These are phyloP conservation scores for Artemisia princeps DNA, from an alignment of 140 eudicot genomes.

Conservation along the genomic window DNA sequence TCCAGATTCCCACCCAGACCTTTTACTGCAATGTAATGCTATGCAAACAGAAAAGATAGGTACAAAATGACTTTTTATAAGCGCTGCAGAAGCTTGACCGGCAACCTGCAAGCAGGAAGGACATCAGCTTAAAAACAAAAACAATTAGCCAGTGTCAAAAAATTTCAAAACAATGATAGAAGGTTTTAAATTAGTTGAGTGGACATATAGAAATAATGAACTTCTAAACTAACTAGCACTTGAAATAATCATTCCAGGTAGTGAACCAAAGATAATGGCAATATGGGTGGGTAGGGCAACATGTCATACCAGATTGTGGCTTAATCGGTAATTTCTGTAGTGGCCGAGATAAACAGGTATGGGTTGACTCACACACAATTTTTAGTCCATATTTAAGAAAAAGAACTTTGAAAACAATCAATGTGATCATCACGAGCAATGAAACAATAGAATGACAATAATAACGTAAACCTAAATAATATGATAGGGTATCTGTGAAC, in stretches of 20 bases:
- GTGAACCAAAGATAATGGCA: constrained; percentile 1
- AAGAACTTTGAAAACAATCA: too few species aligned
- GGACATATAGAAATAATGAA: neutral
- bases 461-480: neutral
- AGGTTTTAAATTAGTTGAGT: constrained; percentile 7
- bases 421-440: too few species aligned
- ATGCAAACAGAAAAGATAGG: constrained; percentile 79
- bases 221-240: too few species aligned
- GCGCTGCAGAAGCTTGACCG: constrained; percentile 48
- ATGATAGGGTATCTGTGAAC: neutral
- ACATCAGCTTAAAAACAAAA: constrained; percentile 11
- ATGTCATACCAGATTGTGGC: neutral
- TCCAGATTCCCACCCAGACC: constrained; percentile 63
- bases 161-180: neutral
- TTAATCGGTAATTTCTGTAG: neutral
- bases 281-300: neutral
- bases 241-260: constrained; percentile 1
- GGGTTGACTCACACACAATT: neutral
- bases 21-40: constrained; percentile 82
- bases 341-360: neutral
- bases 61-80: constrained; percentile 74
- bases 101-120: constrained; percentile 52
- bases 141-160: constrained; percentile 6
- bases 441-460: too few species aligned
- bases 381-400: too few species aligned